Conservation (phyloP, 257 asterid species). For the Solanum chilense region DNA sequence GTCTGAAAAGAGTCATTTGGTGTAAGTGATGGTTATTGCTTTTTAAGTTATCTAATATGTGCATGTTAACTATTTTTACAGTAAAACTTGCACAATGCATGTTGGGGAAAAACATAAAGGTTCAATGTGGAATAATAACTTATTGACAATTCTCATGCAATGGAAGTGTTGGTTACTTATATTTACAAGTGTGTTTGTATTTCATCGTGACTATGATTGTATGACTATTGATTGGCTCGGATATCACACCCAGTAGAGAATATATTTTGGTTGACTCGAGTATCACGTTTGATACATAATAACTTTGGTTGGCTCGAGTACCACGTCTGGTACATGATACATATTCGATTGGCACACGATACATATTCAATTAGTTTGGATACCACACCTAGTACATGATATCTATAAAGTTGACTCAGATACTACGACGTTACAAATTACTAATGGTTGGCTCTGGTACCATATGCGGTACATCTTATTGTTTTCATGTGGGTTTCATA, state of each 20-base stretch:
- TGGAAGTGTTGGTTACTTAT: not conserved
- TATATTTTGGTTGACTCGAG: not conserved
- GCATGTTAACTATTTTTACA: too few species aligned
- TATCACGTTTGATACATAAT: not conserved
- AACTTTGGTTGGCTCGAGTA: not conserved
- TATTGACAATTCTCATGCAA: not conserved
- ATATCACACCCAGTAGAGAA: not conserved
- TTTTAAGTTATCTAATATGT: too few species aligned
- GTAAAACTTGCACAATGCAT: not conserved
- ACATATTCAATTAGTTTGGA: too few species aligned
- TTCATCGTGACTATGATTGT: not conserved
- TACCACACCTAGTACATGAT: not conserved
- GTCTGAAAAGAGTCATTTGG: too few species aligned
- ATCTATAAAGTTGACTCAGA: too few species aligned
- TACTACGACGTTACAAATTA: not conserved
- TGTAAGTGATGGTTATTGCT: not conserved
- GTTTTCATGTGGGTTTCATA: too few species aligned
- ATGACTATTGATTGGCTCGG: too few species aligned
- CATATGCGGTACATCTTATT: too few species aligned
- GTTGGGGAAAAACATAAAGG: not conserved
- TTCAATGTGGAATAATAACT: not conserved
- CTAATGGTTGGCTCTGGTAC: too few species aligned
- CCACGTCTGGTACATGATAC: not conserved
- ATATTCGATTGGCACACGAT: not conserved
- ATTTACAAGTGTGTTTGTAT: not conserved